Evolutionary conservation across 164 flowering plant species (phyloP), one percentile per base, ranked within the genome.

Genomic region (Brasenia schreberi): DNA sequence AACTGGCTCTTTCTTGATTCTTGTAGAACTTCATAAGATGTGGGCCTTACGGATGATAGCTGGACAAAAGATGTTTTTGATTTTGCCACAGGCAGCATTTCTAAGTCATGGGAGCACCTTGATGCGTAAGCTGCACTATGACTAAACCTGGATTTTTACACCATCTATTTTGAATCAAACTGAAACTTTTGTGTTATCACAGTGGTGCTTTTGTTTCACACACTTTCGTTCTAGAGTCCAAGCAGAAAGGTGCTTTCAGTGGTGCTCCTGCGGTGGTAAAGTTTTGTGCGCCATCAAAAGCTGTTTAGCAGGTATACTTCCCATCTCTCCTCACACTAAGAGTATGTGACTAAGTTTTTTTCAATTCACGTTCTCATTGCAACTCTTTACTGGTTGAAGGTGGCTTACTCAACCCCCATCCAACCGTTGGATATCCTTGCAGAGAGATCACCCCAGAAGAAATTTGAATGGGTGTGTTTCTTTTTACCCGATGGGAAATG

Each of bases 1-100:
- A 33, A 33, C 39, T 33, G 39, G 4, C 39, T 33, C 39, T 33
- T 33, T 65, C 23, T 5, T 10, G 33, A 59, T 62, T 18, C 67
- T 74, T 76, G 5, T 89, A 94, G 99, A 83, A 81, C 95, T 42
- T 97, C 87, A 12, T 91, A 87, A 74, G 99, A 94, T 84, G 86
- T 91, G 33, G 84, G 78, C 68, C 83, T 94, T 27, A 71, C 58
- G 61, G 98, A 94, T 72, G 86, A 82, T 81, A 85, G 77, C 74
- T 94, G 97, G 98, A 71, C 87, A 45, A 69, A 67, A 65, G 93
- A 88, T 61, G 9, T 71, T 17, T 90, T 90, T 73, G 80, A 80
- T 59, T 56, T 89, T 43, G 84, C 85, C 69, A 77, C 77, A 71
- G 97, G 97, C 5, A 87, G 84, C 79, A 83, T 82, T 70, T 85